These are phyloP conservation scores for Xylaria palmicola DNA, from an alignment of 495 filamentous ascomycete genomes.

Conservation along the genomic window DNA sequence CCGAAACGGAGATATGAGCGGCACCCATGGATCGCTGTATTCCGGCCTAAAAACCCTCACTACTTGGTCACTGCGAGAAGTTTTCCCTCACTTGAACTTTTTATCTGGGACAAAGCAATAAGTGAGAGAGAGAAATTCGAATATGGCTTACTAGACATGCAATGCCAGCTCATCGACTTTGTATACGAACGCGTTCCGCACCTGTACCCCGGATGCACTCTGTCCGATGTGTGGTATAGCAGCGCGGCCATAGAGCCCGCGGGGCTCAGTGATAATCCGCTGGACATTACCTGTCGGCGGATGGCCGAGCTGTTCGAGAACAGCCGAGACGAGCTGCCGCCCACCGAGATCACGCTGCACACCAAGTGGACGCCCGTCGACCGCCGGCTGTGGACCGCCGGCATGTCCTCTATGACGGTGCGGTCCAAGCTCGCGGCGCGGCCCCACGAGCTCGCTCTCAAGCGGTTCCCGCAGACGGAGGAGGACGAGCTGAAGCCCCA, in stretches of 20 bases:
- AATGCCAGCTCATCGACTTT: conserved; percentile 36
- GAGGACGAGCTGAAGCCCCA: conserved; percentile 25
- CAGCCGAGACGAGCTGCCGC: conserved; percentile 30
- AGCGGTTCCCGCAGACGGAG: neutral
- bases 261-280: conserved; percentile 6
- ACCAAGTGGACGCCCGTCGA: conserved; percentile 17
- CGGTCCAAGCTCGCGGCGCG: neutral
- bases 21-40: conserved; percentile 44
- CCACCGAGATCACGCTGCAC: conserved; percentile 21
- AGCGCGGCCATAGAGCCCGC: conserved; percentile 28
- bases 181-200: conserved; percentile 22
- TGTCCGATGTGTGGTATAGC: conserved; percentile 42
- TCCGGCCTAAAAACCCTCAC: conserved; percentile 37
- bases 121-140: conserved; percentile 8
- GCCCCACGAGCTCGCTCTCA: conserved; percentile 10
- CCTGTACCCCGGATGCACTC: conserved; percentile 23
- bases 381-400: neutral
- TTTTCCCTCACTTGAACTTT: conserved; percentile 31
- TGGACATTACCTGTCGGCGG: conserved; percentile 19
- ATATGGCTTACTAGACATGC: conserved; percentile 36
- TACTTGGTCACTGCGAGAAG: neutral
- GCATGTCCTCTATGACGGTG: conserved; percentile 4
- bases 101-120: conserved; percentile 46
- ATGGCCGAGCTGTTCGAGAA: conserved; percentile 24
- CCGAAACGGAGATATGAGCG: conserved; percentile 18